Evolutionary conservation across 345 rosid species (phyloP), one percentile per base, ranked within the genome.

Genomic region (Mallotus nudiflorus): DNA sequence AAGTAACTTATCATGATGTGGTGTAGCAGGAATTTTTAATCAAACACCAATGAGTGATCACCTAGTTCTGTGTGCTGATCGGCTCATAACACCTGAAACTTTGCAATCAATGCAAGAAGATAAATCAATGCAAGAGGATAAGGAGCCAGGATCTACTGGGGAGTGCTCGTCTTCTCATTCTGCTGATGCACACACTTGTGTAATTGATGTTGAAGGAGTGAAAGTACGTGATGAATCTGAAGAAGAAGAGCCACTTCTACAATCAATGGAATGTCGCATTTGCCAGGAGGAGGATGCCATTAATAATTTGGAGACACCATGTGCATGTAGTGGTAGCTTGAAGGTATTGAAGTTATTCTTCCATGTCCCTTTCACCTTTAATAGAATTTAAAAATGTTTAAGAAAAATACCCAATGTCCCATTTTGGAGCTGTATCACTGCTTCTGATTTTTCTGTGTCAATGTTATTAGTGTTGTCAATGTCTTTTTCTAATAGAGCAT

Each of bases 321-420:
- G 82, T 61, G 69, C 78, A 70, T 78, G 82, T 70, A 78, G 65
- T 61, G 82, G 82, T 37, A 78, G 82, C 56, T 66, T 78, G 75
- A 78, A 78, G 78, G 82, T 78, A 25, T 22, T 0, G 37, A 20
- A n/a, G n/a, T 25, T 56, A 2, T 31, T 19, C n/a, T 58, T 28
- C 33, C 22, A 25, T 24, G 20, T 24, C 19, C 19, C 20, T 33
- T 18, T 10, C n/a, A 13, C 15, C 14, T 9, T 25, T 19, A 39
- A 35, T 31, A 59, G 37, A 22, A 9, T 59, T 40, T 55, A 33
- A 8, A 4, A 19, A 24, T 0, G 20, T 35, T 52, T 22, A 25
- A 40, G 62, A 6, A 39, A 54, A 55, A 39, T n/a, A 35, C 15
- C 6, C 60, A 18, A 5, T 12, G 19, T 37, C 7, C 19, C 29